phyloP scores from a whole-genome alignment of 108 stramenopile genomes.

The Conticribra guillardii region DNA sequence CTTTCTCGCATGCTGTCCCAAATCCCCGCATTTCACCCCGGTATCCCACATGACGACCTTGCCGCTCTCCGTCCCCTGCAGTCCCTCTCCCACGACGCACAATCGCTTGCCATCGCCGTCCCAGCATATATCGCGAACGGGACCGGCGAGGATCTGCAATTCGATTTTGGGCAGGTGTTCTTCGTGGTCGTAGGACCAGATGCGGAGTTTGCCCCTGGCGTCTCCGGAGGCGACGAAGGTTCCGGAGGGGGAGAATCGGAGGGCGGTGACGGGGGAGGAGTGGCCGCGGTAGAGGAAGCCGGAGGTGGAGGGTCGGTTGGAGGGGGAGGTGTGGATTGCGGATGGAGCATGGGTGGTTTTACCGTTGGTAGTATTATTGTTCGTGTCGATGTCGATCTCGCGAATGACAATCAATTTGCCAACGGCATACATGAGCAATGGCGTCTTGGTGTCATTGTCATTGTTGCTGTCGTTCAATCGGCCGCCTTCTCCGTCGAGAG shows the following conservation, averaged over 20 bases:
- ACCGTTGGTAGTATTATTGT: neutral
- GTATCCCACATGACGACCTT: conserved; percentile 52
- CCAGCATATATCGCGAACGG: conserved; percentile 93
- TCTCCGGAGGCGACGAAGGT: conserved; percentile 92
- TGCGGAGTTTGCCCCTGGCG: conserved; percentile 80
- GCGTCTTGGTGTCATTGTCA: conserved; percentile 20
- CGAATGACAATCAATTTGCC: conserved; percentile 67
- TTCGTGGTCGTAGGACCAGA: conserved; percentile 95
- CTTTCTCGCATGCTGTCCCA: conserved; percentile 67
- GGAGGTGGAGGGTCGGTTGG: conserved; percentile 24
- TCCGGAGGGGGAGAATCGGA: conserved; percentile 84
- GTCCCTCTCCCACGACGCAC: conserved; percentile 48
- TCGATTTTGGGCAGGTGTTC: conserved; percentile 90
- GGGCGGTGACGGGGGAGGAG: conserved; percentile 68
- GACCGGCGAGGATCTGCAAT: conserved; percentile 58
- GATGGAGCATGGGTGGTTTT: conserved; percentile 7
- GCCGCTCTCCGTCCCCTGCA: conserved; percentile 36
- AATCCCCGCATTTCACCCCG: conserved; percentile 64
- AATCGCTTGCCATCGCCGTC: conserved; percentile 93
- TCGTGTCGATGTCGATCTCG: conserved; percentile 35
- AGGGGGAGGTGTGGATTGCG: conserved; percentile 8
- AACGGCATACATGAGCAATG: conserved; percentile 68
- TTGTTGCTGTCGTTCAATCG: conserved; percentile 56
- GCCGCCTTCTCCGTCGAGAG: conserved; percentile 68
- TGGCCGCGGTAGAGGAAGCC: conserved; percentile 94